Evolutionary conservation across 306 rosid species (phyloP).

Genomic region (Prunus mume): DNA sequence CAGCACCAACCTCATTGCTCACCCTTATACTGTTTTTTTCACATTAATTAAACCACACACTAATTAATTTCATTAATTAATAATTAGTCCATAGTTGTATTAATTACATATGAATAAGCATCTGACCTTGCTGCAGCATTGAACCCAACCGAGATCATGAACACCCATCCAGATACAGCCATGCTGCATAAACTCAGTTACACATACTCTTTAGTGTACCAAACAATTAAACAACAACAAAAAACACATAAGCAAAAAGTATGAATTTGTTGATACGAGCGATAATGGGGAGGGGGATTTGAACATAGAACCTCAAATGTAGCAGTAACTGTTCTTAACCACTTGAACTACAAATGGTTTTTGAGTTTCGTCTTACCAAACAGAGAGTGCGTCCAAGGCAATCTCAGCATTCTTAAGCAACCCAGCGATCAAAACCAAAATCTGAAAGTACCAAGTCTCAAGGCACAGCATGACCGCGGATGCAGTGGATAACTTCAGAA

Average conservation of each 20-base stretch:
- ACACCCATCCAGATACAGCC: constrained; percentile 40
- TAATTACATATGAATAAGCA: too few species aligned
- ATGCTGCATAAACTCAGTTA: constrained; percentile 30
- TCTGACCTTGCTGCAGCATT: constrained; percentile 59
- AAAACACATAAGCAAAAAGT: too few species aligned
- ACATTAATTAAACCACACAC: not conserved
- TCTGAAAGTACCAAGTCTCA: constrained; percentile 54
- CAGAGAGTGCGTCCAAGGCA: constrained; percentile 47
- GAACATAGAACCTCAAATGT: too few species aligned
- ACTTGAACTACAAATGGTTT: too few species aligned
- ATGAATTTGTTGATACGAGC: too few species aligned
- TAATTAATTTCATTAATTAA: too few species aligned
- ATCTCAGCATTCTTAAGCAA: constrained; percentile 45
- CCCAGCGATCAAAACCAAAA: constrained; percentile 46
- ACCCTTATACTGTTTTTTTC: constrained; percentile 39
- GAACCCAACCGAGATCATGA: constrained; percentile 48
- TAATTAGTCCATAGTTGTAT: too few species aligned
- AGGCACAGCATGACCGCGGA: constrained; percentile 57
- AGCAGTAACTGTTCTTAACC: too few species aligned
- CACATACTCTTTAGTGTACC: too few species aligned
- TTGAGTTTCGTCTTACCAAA: constrained; percentile 37
- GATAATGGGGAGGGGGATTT: too few species aligned
- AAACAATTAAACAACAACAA: not conserved
- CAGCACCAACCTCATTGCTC: constrained; percentile 58
- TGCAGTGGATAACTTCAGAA: constrained; percentile 44